phyloP scores from a whole-genome alignment of 345 rosid species.

The Salix suchowensis region DNA sequence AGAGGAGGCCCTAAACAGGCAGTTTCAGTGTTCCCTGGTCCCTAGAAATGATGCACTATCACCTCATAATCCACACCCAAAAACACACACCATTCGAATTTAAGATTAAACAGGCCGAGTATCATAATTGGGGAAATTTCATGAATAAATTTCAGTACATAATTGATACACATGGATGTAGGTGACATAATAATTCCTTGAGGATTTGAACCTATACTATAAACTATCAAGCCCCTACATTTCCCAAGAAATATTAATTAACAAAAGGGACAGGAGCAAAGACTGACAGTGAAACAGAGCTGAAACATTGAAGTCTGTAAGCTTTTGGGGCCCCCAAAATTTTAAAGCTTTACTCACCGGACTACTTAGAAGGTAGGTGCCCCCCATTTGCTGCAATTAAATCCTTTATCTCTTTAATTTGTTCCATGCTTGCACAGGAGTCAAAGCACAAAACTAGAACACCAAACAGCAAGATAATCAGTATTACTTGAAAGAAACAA shows the following conservation, averaged over 20 bases:
- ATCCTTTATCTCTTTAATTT: background rate
- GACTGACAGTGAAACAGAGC: constrained; percentile 30
- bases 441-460: background rate
- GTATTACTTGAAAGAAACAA: background rate
- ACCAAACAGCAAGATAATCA: background rate
- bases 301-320: constrained; percentile 28
- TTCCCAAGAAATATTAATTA: constrained; percentile 24
- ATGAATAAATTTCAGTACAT: background rate
- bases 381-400: constrained; percentile 5
- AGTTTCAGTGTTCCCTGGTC: background rate
- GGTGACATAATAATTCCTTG: constrained; percentile 3
- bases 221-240: constrained; percentile 16
- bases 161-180: background rate
- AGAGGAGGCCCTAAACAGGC: background rate
- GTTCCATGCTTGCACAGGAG: background rate
- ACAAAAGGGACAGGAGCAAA: constrained; percentile 15
- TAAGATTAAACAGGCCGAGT: background rate
- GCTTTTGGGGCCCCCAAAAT: constrained; percentile 10
- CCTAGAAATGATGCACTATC: background rate
- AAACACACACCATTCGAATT: background rate
- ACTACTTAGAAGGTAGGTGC: background rate
- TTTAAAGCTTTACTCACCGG: constrained; percentile 3
- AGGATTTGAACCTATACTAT: background rate
- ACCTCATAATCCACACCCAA: background rate
- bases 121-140: background rate